Evolutionary conservation across 495 filamentous ascomycete genomes (phyloP).

Genomic region (Platismatia glauca): DNA sequence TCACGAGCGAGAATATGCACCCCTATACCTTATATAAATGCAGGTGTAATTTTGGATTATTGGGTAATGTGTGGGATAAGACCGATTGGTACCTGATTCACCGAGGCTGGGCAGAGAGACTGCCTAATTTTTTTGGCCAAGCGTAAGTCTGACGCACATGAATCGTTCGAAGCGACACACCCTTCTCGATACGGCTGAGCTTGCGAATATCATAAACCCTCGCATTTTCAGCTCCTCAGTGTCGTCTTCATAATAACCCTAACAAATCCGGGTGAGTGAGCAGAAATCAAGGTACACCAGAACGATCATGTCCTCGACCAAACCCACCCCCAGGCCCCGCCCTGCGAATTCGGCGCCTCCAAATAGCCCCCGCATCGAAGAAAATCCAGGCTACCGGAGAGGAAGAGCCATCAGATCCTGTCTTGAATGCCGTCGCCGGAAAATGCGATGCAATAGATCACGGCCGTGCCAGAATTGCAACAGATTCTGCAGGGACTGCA

Average conservation of each 20-base stretch:
- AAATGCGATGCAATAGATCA: conserved; percentile 18
- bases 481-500: conserved; percentile 13
- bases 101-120: background rate
- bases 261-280: background rate
- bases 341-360: background rate
- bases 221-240: background rate
- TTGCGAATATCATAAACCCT: background rate
- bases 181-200: background rate
- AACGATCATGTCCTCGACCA: background rate
- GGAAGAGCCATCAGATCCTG: conserved; percentile 17
- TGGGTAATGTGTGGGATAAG: background rate
- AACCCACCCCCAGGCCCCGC: background rate
- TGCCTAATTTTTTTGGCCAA: background rate
- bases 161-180: background rate
- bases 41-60: background rate
- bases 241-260: background rate
- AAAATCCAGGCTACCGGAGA: background rate
- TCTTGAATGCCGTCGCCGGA: conserved; percentile 17
- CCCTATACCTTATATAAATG: background rate
- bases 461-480: conserved; percentile 19
- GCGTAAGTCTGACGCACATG: background rate
- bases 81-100: background rate
- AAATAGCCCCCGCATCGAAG: background rate
- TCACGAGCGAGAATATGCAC: background rate
- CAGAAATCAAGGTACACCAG: background rate